Conservation (phyloP, 768 basidiomycete genomes). For the Termitomyces sp. region DNA sequence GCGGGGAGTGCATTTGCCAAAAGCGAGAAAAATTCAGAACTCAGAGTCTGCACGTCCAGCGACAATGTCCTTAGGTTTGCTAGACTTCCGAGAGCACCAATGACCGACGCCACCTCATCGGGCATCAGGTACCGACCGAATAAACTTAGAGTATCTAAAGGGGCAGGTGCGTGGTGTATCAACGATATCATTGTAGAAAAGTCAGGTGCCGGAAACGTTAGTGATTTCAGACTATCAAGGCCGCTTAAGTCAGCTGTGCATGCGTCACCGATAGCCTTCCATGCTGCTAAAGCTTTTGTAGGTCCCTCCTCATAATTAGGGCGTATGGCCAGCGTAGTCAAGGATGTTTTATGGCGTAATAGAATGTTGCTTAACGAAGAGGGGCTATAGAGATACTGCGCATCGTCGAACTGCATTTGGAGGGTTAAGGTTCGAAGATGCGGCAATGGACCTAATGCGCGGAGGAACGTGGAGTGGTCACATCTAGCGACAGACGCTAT, state of each 20-base stretch:
- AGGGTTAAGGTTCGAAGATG: slow-evolving; percentile 18
- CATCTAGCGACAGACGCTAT: slow-evolving; percentile 26
- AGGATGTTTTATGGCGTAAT: slow-evolving; percentile 11
- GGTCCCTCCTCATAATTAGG: slow-evolving; percentile 3
- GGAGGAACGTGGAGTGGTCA: slow-evolving; percentile 29
- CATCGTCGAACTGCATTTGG: slow-evolving; percentile 16
- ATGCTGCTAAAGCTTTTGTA: neutral
- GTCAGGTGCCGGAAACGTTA: slow-evolving; percentile 19
- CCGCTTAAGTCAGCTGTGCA: slow-evolving; percentile 4
- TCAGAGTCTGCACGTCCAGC: slow-evolving; percentile 17
- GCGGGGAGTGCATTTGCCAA: slow-evolving; percentile 18
- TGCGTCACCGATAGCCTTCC: slow-evolving; percentile 1
- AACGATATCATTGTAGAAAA: slow-evolving; percentile 14
- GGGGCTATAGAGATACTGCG: slow-evolving; percentile 18
- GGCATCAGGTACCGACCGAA: slow-evolving; percentile 16
- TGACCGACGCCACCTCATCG: slow-evolving; percentile 18
- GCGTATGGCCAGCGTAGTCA: slow-evolving; percentile 19
- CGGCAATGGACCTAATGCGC: slow-evolving; percentile 20
- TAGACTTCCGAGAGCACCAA: slow-evolving; percentile 17
- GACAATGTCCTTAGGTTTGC: slow-evolving; percentile 16
- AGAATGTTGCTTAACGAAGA: slow-evolving; percentile 18
- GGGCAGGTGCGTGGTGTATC: slow-evolving; percentile 18
- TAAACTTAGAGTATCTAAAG: slow-evolving; percentile 20
- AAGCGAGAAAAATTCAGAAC: slow-evolving; percentile 11
- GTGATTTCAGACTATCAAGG: slow-evolving; percentile 14